phyloP scores from a whole-genome alignment of 2,329 filamentous ascomycete species.

The Dothistroma pini region DNA sequence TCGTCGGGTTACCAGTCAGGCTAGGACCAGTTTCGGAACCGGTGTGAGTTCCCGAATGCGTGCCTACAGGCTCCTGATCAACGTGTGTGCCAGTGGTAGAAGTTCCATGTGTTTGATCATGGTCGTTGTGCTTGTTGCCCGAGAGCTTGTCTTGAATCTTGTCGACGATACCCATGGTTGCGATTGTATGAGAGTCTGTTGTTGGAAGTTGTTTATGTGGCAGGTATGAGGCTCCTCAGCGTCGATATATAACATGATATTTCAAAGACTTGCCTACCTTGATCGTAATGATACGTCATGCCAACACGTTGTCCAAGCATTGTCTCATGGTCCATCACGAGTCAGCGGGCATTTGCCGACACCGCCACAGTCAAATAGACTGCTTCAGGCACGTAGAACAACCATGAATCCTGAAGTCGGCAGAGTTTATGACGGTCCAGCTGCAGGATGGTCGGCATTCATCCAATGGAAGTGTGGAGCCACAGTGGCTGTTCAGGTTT shows the following conservation, averaged over 20 bases:
- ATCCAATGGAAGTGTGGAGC: not conserved
- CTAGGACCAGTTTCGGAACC: conserved; percentile 1
- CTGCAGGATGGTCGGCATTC: not conserved
- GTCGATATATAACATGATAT: not conserved
- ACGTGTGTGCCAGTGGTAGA: conserved; percentile 1
- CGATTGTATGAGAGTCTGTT: not conserved
- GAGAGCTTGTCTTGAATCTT: conserved; percentile 23
- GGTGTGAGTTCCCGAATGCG: not conserved
- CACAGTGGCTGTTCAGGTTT: not conserved
- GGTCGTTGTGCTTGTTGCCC: conserved; percentile 15
- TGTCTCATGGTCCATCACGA: not conserved
- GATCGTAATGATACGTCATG: conserved; percentile 1
- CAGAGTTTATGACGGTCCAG: not conserved
- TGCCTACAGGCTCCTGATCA: not conserved
- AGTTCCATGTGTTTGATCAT: conserved; percentile 5
- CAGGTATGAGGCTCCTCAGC: not conserved
- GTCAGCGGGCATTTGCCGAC: not conserved
- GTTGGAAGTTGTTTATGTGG: not conserved
- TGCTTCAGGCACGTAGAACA: not conserved
- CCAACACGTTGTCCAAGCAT: not conserved
- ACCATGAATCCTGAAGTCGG: not conserved
- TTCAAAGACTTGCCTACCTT: conserved; percentile 2
- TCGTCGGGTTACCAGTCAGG: not conserved
- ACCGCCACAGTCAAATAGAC: not conserved
- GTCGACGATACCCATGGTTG: conserved; percentile 18